Conservation (phyloP, 140 eudicot species). For the Cichorium intybus region DNA sequence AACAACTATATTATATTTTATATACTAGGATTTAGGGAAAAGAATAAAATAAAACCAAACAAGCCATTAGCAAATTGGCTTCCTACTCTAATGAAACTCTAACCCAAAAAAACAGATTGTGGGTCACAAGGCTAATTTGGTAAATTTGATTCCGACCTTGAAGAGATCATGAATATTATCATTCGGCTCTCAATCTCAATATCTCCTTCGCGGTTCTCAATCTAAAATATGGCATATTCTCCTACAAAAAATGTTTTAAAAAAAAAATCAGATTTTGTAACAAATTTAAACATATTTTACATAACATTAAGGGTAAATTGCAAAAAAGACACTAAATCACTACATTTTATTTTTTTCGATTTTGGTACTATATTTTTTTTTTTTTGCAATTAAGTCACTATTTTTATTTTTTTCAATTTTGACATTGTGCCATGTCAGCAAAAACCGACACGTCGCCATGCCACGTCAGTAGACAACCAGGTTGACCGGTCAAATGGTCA, state of each 20-base stretch:
- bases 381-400: too few relatives aligned
- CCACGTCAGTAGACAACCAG: too few relatives aligned
- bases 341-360: not conserved
- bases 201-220: constrained; percentile 83
- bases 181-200: constrained; percentile 67
- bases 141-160: not conserved
- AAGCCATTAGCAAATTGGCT: constrained; percentile 1
- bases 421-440: too few relatives aligned
- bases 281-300: too few relatives aligned
- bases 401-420: too few relatives aligned
- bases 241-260: constrained; percentile 43
- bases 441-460: too few relatives aligned
- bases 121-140: constrained; percentile 1
- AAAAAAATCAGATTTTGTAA: not conserved
- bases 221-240: constrained; percentile 86
- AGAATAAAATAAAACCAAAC: not conserved
- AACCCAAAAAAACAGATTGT: not conserved
- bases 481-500: too few relatives aligned
- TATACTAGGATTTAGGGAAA: not conserved
- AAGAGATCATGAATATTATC: constrained; percentile 19
- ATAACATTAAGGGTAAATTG: too few relatives aligned
- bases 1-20: not conserved
- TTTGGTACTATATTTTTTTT: not conserved
- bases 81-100: constrained; percentile 6
- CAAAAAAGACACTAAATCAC: too few relatives aligned